These are phyloP conservation scores for Karstenula rhodostoma DNA, from an alignment of 2,329 filamentous ascomycete species.

Conservation along the genomic window DNA sequence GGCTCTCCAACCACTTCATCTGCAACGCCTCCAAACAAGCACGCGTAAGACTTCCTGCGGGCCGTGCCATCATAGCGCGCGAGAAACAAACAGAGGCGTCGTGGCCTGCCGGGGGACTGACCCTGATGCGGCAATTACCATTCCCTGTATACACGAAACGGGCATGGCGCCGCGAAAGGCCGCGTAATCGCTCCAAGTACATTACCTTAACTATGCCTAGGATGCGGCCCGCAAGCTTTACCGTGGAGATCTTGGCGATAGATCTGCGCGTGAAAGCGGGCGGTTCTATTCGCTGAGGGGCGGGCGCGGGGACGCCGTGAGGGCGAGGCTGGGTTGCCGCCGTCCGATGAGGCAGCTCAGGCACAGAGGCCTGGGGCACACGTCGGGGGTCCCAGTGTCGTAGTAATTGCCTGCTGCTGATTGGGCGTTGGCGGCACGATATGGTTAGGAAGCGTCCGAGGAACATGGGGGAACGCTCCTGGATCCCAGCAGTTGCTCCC, in stretches of 20 bases:
- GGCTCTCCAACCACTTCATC: not conserved
- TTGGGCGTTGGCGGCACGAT: not conserved
- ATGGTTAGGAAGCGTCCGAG: not conserved
- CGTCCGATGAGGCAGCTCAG: conserved; percentile 4
- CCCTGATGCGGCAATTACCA: not conserved
- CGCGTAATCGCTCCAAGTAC: conserved; percentile 4
- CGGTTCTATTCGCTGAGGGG: not conserved
- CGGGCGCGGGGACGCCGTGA: not conserved
- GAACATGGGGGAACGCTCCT: not conserved
- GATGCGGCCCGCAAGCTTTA: conserved; percentile 1
- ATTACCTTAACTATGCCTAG: not conserved
- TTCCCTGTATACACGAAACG: not conserved
- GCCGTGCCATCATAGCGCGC: not conserved
- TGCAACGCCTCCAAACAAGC: not conserved
- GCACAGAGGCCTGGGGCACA: not conserved
- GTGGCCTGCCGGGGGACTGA: not conserved
- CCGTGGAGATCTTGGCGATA: conserved; percentile 3
- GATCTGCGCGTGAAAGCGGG: not conserved
- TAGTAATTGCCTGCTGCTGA: conserved; percentile 1
- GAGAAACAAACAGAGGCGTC: conserved; percentile 2
- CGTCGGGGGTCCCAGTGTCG: not conserved
- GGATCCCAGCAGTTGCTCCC: not conserved
- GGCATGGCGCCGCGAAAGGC: not conserved
- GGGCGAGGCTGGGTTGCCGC: too few species aligned
- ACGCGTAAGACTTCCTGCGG: not conserved